Percentiles rank a stretch among this genome's conserved stretches.
Evolutionary conservation across 2,329 filamentous ascomycete species (phyloP).

Genomic region (Cladosporium austrohemisphaericum): DNA sequence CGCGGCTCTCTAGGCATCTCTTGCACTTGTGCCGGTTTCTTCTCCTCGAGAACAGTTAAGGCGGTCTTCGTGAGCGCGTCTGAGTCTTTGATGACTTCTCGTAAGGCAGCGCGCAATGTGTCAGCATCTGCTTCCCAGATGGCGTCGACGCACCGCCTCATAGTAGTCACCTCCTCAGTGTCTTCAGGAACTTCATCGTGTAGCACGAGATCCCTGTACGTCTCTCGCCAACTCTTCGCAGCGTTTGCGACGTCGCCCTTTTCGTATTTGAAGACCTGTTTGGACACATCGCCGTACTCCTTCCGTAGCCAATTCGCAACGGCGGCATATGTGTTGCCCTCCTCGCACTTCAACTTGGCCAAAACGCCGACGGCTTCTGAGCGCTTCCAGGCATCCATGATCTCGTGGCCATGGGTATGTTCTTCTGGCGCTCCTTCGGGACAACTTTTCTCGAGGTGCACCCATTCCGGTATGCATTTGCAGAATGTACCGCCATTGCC

Average conservation of each 20-base stretch:
- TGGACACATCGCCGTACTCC: conserved; percentile 18
- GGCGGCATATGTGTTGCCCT: conserved; percentile 21
- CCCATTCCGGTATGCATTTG: conserved; percentile 25
- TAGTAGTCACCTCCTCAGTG: conserved; percentile 16
- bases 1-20: not conserved
- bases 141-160: conserved; percentile 18
- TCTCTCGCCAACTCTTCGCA: conserved; percentile 19
- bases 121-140: conserved; percentile 18
- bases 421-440: conserved; percentile 7
- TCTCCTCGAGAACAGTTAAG: not conserved
- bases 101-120: conserved; percentile 20
- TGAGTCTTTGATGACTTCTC: conserved; percentile 20
- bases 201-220: conserved; percentile 21
- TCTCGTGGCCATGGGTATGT: conserved; percentile 21
- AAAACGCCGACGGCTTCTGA: conserved; percentile 23
- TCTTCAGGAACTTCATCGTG: conserved; percentile 19
- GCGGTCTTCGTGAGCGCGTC: conserved; percentile 1
- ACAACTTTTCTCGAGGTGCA: conserved; percentile 17
- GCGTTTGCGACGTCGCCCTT: conserved; percentile 24
- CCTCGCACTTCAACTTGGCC: conserved; percentile 22
- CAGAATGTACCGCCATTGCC: conserved; percentile 20
- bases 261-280: conserved; percentile 18
- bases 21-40: not conserved
- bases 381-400: conserved; percentile 23
- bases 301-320: conserved; percentile 23